Evolutionary conservation across 768 basidiomycete species (phyloP), one percentile per base, ranked within the genome.

Genomic region (Termitomyces sp.): DNA sequence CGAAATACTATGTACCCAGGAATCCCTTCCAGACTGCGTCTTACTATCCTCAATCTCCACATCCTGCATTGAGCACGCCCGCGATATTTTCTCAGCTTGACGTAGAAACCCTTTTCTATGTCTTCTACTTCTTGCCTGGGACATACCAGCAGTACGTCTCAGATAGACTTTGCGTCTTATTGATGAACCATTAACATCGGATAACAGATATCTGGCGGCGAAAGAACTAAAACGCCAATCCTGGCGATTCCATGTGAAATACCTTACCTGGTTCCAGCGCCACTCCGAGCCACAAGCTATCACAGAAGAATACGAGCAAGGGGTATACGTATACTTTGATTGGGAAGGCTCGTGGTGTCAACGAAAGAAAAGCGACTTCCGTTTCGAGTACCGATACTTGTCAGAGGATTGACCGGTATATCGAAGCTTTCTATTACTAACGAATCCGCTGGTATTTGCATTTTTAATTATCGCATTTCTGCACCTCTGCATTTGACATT

Each of bases 331-430:
- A 35, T 99, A 99, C 79, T 98, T 98, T 71, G 96, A 98, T 73
- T 98, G 95, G 95, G 95, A 98, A 71, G 93, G 93, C 50, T 92
- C 91, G 61, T 99, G 96, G 97, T 97, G 94, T 70, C 94, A 96
- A 70, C 82, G 96, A 68, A 93, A 94, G 78, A 99, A 99, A 80
- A 87, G 89, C 67, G 95, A 98, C 71, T 99, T 98, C 81, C 86
- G 94, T 26, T 98, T 93, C 66, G 90, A 95, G 73, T 96, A 96
- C 71, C 91, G 94, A 60, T 95, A 95, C 76, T 77, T 96, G 54
- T 94, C 91, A 3, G 93, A 96, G 70, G 93, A 96, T 69, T 93
- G 71, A 79, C 64, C 38, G n/a, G 44, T n/a, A 31, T 52, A n/a
- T 55, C 21, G 23, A 44, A 15, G 23, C 37, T 23, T 37, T 37